Conservation (phyloP, 345 rosid genomes). For the Populus davidiana region DNA sequence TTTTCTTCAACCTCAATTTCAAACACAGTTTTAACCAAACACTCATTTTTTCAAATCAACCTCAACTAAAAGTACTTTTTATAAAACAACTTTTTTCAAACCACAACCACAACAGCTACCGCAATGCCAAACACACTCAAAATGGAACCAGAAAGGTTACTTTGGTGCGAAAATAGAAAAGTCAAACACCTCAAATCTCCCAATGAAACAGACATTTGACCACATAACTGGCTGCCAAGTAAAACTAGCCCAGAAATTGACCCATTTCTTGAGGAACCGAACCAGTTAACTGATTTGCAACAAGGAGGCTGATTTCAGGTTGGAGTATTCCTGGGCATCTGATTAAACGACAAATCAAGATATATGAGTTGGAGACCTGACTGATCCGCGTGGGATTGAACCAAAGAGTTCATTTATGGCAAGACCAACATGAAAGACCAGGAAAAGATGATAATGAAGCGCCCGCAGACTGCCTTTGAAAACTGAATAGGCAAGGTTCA, state of each 20-base stretch:
- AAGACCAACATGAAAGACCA: slow-evolving; percentile 14
- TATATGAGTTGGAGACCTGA: slow-evolving; percentile 20
- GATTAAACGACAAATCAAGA: slow-evolving; percentile 16
- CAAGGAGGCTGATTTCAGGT: background rate
- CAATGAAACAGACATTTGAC: slow-evolving; percentile 19
- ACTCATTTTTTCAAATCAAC: too few species aligned
- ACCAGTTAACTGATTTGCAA: slow-evolving; percentile 1
- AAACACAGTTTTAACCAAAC: too few species aligned
- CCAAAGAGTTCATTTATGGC: slow-evolving; percentile 13
- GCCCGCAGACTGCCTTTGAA: slow-evolving; percentile 21
- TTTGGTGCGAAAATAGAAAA: background rate
- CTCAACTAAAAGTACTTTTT: too few species aligned
- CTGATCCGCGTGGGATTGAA: slow-evolving; percentile 16
- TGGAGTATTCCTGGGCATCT: slow-evolving; percentile 11
- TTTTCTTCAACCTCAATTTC: too few species aligned
- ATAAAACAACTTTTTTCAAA: too few species aligned
- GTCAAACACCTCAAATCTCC: slow-evolving; percentile 2
- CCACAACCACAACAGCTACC: too few species aligned
- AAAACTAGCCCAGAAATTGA: slow-evolving; percentile 14
- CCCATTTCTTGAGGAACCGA: slow-evolving; percentile 22
- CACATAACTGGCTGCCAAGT: slow-evolving; percentile 6
- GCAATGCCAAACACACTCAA: too few species aligned
- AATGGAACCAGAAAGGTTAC: slow-evolving; percentile 5
- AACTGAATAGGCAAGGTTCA: background rate
- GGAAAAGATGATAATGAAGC: slow-evolving; percentile 19